phyloP scores from a whole-genome alignment of 73 alveolate genomes.

The Paramecium octaurelia region DNA sequence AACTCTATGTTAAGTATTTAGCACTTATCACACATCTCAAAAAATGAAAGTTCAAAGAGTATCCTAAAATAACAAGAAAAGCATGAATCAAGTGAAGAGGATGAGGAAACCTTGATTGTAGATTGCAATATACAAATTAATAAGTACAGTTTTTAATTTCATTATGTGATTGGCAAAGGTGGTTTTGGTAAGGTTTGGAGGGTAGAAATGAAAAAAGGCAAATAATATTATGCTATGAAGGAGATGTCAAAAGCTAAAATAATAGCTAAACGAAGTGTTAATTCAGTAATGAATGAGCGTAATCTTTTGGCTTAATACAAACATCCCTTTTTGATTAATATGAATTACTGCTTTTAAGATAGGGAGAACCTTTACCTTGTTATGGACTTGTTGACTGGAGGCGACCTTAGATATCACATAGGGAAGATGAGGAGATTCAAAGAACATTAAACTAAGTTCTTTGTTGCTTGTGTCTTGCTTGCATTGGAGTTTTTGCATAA shows the following conservation, averaged over 20 bases:
- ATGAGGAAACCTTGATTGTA: not conserved
- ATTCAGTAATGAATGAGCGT: slow-evolving; percentile 79
- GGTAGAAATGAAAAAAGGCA: slow-evolving; percentile 71
- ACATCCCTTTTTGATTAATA: slow-evolving; percentile 86
- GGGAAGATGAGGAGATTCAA: slow-evolving; percentile 79
- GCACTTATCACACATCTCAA: not conserved
- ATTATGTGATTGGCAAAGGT: slow-evolving; percentile 82
- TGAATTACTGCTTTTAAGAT: slow-evolving; percentile 93
- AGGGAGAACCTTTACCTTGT: slow-evolving; percentile 86
- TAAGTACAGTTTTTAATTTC: slow-evolving; percentile 67
- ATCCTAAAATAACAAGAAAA: not conserved
- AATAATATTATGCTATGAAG: slow-evolving; percentile 77
- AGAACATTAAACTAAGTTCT: slow-evolving; percentile 86
- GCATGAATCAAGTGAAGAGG: not conserved
- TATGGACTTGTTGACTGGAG: slow-evolving; percentile 90
- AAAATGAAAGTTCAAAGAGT: not conserved
- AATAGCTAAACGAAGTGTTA: slow-evolving; percentile 75
- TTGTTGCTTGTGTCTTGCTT: slow-evolving; percentile 85
- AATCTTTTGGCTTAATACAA: slow-evolving; percentile 66
- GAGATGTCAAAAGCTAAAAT: slow-evolving; percentile 76
- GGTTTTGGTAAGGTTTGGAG: slow-evolving; percentile 91
- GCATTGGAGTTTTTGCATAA: slow-evolving; percentile 92
- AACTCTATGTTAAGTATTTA: not conserved
- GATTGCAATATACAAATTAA: not conserved
- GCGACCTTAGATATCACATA: slow-evolving; percentile 91